phyloP scores from a whole-genome alignment of 164 flowering plant species.

The Annona cherimola region DNA sequence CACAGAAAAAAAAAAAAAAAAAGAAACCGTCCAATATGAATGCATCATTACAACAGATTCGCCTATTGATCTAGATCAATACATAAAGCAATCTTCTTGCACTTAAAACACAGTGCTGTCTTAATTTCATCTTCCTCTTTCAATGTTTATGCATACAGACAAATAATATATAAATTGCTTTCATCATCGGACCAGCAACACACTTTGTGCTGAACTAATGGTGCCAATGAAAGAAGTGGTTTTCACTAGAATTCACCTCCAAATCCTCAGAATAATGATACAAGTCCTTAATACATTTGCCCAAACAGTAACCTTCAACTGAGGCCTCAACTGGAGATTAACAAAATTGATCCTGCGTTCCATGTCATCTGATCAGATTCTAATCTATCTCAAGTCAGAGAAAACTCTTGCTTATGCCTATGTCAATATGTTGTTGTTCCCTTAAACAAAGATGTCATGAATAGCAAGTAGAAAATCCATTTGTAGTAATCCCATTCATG shows the following conservation, averaged over 20 bases:
- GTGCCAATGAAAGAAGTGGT: background rate
- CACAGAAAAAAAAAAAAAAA: no score
- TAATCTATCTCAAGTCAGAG: no score
- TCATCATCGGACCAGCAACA: background rate
- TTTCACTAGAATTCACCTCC: background rate
- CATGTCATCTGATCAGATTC: no score
- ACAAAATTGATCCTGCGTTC: no score
- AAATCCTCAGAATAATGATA: background rate
- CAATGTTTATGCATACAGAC: background rate
- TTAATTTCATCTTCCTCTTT: background rate
- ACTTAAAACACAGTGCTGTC: background rate
- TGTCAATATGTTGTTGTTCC: background rate
- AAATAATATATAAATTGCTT: no score
- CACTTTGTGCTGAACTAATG: background rate
- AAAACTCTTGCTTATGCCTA: no score
- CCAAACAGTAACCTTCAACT: background rate
- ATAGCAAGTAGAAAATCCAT: slow-evolving; percentile 20
- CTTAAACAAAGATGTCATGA: background rate
- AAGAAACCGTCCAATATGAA: no score
- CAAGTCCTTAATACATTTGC: background rate
- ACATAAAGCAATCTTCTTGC: background rate
- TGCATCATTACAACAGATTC: background rate
- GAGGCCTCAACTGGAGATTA: background rate
- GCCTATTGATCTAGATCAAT: background rate
- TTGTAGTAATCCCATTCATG: slow-evolving; percentile 5